Conservation (phyloP, 495 filamentous ascomycete genomes). For the Penicillium canariense region DNA sequence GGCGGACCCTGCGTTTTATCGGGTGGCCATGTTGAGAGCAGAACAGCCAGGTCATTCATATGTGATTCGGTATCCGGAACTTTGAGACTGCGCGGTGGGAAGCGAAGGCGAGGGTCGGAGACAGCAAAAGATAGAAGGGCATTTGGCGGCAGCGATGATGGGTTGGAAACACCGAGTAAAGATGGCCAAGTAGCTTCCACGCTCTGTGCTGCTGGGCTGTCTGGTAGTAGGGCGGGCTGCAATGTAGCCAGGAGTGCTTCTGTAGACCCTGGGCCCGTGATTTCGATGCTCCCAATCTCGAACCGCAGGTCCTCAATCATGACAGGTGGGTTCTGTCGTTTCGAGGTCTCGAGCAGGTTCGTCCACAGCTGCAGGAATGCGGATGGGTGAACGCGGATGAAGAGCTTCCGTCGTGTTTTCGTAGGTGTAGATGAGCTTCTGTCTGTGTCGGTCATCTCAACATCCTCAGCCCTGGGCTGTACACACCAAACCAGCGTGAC, state of each 20-base stretch:
- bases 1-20: slow-evolving; percentile 56
- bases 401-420: slow-evolving; percentile 55
- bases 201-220: slow-evolving; percentile 28
- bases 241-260: slow-evolving; percentile 75
- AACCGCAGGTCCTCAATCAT: slow-evolving; percentile 88
- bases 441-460: slow-evolving; percentile 34
- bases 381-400: slow-evolving; percentile 83
- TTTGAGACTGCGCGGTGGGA: slow-evolving; percentile 53
- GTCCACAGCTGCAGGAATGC: slow-evolving; percentile 84
- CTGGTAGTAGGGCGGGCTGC: slow-evolving; percentile 46
- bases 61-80: slow-evolving; percentile 31
- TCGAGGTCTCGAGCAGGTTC: slow-evolving; percentile 65
- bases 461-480: slow-evolving; percentile 28
- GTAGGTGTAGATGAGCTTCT: slow-evolving; percentile 25
- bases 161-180: slow-evolving; percentile 69
- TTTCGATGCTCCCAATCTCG: slow-evolving; percentile 90
- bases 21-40: slow-evolving; percentile 67
- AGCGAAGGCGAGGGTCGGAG: slow-evolving; percentile 75
- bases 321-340: slow-evolving; percentile 67
- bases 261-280: slow-evolving; percentile 79
- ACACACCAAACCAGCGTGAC: slow-evolving; percentile 70
- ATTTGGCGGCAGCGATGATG: slow-evolving; percentile 69
- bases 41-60: slow-evolving; percentile 52
- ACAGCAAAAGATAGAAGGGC: slow-evolving; percentile 70
- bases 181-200: slow-evolving; percentile 59